Evolutionary conservation across 2,329 filamentous ascomycete genomes (phyloP).

Genomic region (Ophiostoma sp.): DNA sequence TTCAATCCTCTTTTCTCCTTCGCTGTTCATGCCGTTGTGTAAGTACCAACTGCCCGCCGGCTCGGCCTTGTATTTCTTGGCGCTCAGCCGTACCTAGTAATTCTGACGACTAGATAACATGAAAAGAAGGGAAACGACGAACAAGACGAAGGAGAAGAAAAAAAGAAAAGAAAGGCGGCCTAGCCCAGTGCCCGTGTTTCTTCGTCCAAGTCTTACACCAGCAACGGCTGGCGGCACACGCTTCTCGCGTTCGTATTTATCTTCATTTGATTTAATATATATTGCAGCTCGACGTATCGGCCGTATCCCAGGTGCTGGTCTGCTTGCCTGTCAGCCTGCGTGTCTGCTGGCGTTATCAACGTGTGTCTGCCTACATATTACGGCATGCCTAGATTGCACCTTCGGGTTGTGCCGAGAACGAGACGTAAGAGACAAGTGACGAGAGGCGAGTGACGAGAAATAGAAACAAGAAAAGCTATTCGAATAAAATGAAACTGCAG

Average conservation of each 20-base stretch:
- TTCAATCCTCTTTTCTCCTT: not conserved
- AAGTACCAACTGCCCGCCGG: not conserved
- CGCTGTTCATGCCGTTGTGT: not conserved
- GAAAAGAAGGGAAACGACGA: not conserved
- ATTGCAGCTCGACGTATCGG: not conserved
- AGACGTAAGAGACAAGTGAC: not conserved
- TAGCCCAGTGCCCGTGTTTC: not conserved
- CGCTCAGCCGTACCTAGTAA: not conserved
- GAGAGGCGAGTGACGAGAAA: not conserved
- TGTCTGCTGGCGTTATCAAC: not conserved
- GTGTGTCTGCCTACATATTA: not conserved
- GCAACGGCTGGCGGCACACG: too few relatives aligned
- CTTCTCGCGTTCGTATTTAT: not conserved
- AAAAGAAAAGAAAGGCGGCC: not conserved
- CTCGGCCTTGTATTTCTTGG: slow-evolving; percentile 6
- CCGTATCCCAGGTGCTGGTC: not conserved
- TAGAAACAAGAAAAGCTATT: not conserved
- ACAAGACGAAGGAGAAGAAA: not conserved
- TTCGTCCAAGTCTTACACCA: too few relatives aligned
- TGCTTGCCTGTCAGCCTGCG: not conserved
- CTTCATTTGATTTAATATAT: not conserved
- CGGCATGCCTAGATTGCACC: not conserved
- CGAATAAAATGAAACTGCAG: not conserved
- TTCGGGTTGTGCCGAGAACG: not conserved
- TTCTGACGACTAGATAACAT: not conserved